These are phyloP conservation scores for Phoma sp. DNA, from an alignment of 2,329 filamentous ascomycete genomes.

Conservation along the genomic window DNA sequence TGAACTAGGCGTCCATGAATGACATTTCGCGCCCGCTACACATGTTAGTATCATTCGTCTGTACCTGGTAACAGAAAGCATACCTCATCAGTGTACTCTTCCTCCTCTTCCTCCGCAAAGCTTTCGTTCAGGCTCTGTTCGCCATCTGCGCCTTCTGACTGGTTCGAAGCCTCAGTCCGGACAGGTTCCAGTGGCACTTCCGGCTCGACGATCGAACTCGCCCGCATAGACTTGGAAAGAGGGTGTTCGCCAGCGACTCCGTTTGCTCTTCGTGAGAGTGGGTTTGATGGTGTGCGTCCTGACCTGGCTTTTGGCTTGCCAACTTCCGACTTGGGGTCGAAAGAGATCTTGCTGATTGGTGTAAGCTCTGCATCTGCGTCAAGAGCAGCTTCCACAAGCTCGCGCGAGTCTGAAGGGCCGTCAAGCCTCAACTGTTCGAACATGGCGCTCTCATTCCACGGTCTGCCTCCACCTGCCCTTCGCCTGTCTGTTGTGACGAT, in stretches of 20 bases:
- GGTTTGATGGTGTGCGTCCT: constrained; percentile 32
- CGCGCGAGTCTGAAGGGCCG: constrained; percentile 51
- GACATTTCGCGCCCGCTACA: constrained; percentile 78
- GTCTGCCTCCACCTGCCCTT: constrained; percentile 56
- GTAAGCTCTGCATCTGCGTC: constrained; percentile 47
- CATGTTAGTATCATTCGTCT: constrained; percentile 17
- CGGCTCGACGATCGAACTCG: constrained; percentile 44
- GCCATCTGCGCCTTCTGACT: constrained; percentile 25
- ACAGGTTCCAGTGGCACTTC: constrained; percentile 39
- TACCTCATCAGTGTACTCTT: constrained; percentile 72
- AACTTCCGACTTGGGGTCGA: constrained; percentile 35
- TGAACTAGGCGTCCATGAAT: constrained; percentile 90
- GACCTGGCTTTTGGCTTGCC: constrained; percentile 37
- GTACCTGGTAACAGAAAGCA: neutral
- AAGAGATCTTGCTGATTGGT: constrained; percentile 33
- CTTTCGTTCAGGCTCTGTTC: constrained; percentile 32
- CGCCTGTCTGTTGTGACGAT: constrained; percentile 84
- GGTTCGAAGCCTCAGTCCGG: constrained; percentile 27
- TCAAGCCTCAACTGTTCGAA: constrained; percentile 58
- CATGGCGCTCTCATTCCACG: constrained; percentile 80
- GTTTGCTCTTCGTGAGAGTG: constrained; percentile 41
- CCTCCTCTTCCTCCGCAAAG: constrained; percentile 25
- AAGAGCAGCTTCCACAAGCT: constrained; percentile 38
- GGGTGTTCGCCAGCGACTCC: constrained; percentile 38
- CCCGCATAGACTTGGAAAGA: constrained; percentile 46